These are phyloP conservation scores for Dittrichia graveolens DNA, from an alignment of 129 eudicot species.

Conservation along the genomic window DNA sequence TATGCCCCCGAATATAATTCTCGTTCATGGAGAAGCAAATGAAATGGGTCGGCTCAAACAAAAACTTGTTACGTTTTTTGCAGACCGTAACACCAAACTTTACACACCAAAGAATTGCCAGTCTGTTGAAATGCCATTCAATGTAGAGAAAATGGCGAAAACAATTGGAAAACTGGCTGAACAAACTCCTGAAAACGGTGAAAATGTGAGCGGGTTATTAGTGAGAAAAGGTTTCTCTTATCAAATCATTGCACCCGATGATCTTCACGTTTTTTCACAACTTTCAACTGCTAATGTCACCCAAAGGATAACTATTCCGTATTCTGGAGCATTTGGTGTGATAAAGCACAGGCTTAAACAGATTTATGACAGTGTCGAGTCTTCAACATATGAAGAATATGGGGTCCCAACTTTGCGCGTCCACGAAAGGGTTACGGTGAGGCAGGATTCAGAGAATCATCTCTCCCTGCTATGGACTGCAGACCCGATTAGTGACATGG, in stretches of 20 bases:
- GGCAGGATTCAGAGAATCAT: constrained; percentile 86
- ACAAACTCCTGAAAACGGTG: constrained; percentile 71
- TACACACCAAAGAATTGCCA: constrained; percentile 92
- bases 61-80: constrained; percentile 63
- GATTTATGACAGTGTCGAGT: constrained; percentile 85
- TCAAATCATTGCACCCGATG: constrained; percentile 90
- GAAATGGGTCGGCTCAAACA: constrained; percentile 96
- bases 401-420: constrained; percentile 66
- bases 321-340: constrained; percentile 90
- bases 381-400: constrained; percentile 59
- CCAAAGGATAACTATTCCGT: constrained; percentile 88
- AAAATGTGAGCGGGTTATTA: constrained; percentile 73
- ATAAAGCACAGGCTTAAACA: constrained; percentile 76
- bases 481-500: constrained; percentile 94
- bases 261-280: constrained; percentile 86
- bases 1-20: constrained; percentile 91
- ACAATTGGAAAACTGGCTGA: constrained; percentile 89
- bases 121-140: constrained; percentile 85
- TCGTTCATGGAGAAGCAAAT: constrained; percentile 93
- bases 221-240: constrained; percentile 94
- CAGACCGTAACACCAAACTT: constrained; percentile 84
- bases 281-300: constrained; percentile 81
- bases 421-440: constrained; percentile 76
- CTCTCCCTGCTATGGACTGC: constrained; percentile 85
- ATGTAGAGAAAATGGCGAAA: constrained; percentile 92